Base-by-base conservation (phyloP, 192 early-diverging fungal species). In the Mortierella antarctica region DNA sequence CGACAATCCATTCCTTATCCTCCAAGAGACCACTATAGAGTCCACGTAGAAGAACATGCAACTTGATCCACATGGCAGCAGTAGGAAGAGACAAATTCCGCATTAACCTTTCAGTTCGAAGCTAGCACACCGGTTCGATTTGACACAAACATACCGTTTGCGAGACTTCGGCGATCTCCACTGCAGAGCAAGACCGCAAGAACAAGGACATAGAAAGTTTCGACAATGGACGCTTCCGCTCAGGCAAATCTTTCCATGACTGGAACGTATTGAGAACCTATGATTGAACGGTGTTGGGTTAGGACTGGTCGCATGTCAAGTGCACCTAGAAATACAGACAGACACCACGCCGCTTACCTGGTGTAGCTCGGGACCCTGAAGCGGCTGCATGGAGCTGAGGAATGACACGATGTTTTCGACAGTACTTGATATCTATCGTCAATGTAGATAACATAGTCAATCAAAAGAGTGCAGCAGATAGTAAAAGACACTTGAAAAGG, bases 201-300 rank as follows among this genome's bases (percentile, higher is more conserved):
- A 76, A 76, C 18, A 9, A 7, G 12, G 74, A 59, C 7, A 76
- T 54, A 9, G 61, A 55, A 5, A 67, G 9, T 31, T 49, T 57
- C n/a, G 74, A 69, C 0, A 76, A 13, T 15, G 74, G 74, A 12
- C 47, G 56, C 56, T 40, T 14, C 4, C 64, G 39, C 12, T 8
- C 10, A 7, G 65, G 65, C 8, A 75, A 21, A 18, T 15, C 52
- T 8, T 64, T 52, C 74, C 74, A 76, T 17, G 74, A 76, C 1
- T 23, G 17, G 1, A 76, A 17, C 8, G 67, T 45, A 45, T 59
- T 45, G 11, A 76, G 65, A 39, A 69, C 61, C 74, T 76, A 48
- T 41, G 46, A 44, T 7, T n/a, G 18, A 17, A 6, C 7, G 45
- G 23, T 50, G 42, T 20, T 4, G 18, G 23, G 9, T 62, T 46